phyloP scores from a whole-genome alignment of 306 rosid species.

The Gillenia trifoliata region DNA sequence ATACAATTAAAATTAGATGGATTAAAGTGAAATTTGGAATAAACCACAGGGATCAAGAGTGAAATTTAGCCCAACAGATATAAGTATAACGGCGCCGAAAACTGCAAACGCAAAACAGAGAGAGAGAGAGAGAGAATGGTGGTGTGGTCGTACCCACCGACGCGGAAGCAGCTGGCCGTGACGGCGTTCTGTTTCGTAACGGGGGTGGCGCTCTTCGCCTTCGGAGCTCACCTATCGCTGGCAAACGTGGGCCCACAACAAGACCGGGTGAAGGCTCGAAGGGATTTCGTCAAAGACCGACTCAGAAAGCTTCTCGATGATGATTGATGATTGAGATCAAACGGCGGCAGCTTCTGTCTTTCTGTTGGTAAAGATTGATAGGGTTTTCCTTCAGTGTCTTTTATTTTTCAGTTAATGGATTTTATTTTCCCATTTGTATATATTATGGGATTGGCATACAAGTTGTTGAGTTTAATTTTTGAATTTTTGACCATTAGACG shows the following conservation, averaged over 20 bases:
- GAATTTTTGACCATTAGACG: too few species aligned
- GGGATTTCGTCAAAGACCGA: constrained; percentile 31
- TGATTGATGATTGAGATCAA: constrained; percentile 4
- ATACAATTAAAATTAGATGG: too few species aligned
- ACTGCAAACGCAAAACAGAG: background rate
- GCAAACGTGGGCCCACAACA: constrained; percentile 42
- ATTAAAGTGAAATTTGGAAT: too few species aligned
- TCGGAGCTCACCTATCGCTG: constrained; percentile 34
- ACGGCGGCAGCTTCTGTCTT: background rate
- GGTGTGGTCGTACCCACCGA: constrained; percentile 38
- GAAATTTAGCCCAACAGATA: too few species aligned
- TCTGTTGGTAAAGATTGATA: background rate
- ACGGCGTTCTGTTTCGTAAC: constrained; percentile 25
- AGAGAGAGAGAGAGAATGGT: constrained; percentile 11
- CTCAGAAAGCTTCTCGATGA: constrained; percentile 32
- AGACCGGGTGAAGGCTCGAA: constrained; percentile 42
- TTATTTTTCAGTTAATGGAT: background rate
- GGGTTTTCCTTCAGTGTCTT: too few species aligned
- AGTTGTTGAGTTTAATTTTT: too few species aligned
- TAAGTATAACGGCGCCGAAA: background rate
- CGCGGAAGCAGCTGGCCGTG: constrained; percentile 26
- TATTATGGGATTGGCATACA: too few species aligned
- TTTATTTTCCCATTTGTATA: too few species aligned
- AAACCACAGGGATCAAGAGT: too few species aligned
- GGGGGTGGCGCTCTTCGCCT: constrained; percentile 31